phyloP scores from a whole-genome alignment of 768 basidiomycete species.

The Gautieria morchelliformis region DNA sequence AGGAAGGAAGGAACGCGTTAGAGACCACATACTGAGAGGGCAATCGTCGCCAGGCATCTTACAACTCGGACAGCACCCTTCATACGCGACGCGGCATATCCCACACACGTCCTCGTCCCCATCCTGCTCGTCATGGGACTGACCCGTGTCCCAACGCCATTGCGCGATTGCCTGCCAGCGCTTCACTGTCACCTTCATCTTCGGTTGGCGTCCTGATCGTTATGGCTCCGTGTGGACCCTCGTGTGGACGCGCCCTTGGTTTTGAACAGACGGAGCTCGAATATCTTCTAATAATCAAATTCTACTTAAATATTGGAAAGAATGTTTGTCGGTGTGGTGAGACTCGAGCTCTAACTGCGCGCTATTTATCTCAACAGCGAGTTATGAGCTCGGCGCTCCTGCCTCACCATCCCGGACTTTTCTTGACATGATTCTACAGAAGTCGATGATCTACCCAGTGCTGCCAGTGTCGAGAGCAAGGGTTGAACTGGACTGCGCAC shows the following conservation, averaged over 20 bases:
- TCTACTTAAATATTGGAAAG: too few species aligned
- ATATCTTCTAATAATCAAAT: too few species aligned
- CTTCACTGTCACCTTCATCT: slow-evolving; percentile 77
- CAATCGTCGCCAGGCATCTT: slow-evolving; percentile 96
- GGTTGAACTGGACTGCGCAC: too few species aligned
- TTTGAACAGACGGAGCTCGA: not conserved
- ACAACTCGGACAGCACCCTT: slow-evolving; percentile 92
- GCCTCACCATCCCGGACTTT: too few species aligned
- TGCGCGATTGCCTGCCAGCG: slow-evolving; percentile 83
- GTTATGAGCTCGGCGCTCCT: too few species aligned
- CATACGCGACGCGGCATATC: slow-evolving; percentile 85
- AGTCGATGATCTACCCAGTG: too few species aligned
- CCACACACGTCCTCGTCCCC: slow-evolving; percentile 67
- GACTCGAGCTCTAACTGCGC: too few species aligned
- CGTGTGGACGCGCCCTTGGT: not conserved
- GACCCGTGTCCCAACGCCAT: slow-evolving; percentile 73
- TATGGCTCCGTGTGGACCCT: not conserved
- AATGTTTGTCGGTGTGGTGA: too few species aligned
- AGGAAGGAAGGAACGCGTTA: slow-evolving; percentile 3
- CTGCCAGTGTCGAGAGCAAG: too few species aligned
- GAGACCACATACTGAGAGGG: slow-evolving; percentile 60
- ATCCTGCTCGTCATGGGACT: slow-evolving; percentile 22
- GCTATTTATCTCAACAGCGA: too few species aligned
- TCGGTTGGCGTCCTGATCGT: not conserved
- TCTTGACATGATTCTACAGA: too few species aligned